These are phyloP conservation scores for Ramalina peruviana DNA, from an alignment of 495 filamentous ascomycete genomes.

Conservation along the genomic window DNA sequence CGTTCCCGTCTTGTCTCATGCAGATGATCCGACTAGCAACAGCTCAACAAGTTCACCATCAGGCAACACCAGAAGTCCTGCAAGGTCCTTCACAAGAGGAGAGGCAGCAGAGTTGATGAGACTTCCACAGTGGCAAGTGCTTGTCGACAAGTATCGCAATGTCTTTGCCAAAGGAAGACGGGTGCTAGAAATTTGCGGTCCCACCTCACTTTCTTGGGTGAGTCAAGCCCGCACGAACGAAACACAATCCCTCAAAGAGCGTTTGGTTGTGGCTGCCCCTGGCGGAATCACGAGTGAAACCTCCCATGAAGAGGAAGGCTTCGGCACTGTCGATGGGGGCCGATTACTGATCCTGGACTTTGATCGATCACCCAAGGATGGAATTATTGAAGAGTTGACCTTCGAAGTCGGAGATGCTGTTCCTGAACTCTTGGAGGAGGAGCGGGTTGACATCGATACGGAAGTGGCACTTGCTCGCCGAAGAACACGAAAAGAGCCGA, in stretches of 20 bases:
- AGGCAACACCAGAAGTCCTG: conserved; percentile 1
- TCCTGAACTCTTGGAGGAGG: conserved; percentile 54
- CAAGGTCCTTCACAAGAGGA: conserved; percentile 14
- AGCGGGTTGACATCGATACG: conserved; percentile 51
- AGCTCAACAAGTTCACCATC: conserved; percentile 11
- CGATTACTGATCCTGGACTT: conserved; percentile 70
- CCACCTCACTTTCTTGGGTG: conserved; percentile 52
- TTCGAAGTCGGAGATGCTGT: conserved; percentile 64
- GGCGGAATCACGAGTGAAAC: conserved; percentile 47
- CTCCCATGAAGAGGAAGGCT: conserved; percentile 54
- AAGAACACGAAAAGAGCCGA: conserved; percentile 33
- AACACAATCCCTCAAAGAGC: conserved; percentile 31
- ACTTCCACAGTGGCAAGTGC: conserved; percentile 55
- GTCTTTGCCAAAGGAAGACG: conserved; percentile 46
- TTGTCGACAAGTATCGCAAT: conserved; percentile 51
- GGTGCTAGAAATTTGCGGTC: conserved; percentile 38
- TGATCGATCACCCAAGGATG: conserved; percentile 42
- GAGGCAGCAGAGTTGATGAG: conserved; percentile 16
- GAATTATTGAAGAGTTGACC: conserved; percentile 38
- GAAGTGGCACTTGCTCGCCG: conserved; percentile 68
- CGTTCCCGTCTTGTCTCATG: conserved; percentile 21
- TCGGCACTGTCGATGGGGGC: conserved; percentile 68
- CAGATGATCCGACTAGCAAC: conserved; percentile 9
- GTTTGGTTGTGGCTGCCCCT: conserved; percentile 61
- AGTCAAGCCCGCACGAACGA: conserved; percentile 24